Evolutionary conservation across 192 early-diverging fungal genomes (phyloP), one percentile per base, ranked within the genome.

Genomic region (Paraglomus occultum): DNA sequence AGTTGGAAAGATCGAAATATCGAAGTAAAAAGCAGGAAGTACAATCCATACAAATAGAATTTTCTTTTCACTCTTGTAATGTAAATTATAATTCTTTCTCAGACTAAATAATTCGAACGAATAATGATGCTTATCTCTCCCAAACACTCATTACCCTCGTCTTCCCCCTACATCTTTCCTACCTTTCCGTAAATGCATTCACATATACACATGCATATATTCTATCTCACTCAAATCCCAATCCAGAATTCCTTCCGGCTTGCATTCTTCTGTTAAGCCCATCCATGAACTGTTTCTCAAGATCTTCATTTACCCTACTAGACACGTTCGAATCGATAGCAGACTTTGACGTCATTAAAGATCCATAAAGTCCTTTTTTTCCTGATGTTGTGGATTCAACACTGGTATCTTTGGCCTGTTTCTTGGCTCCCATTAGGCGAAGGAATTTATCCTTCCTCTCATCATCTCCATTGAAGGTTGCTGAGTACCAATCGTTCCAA

Each of bases 1-100:
- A 92, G 77, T 31, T 96, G 95, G 95, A 89, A 92, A 61, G 93
- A 96, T 40, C 87, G 95, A 54, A 94, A 89, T 73, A 85, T 88
- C 1, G 92, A 95, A 64, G 84, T 85, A 62, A 68, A 68, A 68
- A 44, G 10, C 10, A 68, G 54, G 18, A 68, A 68, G 48, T 53
- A 68, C 39, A 51, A 68, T 68, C 66, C 66, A 31, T 68, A 68
- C n/a, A 55, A 54, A 68, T 68, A 68, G 45, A 44, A 6, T 18
- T 38, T 50, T 65, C 1, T 31, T 31, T 31, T 31, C 31, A 31
- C 31, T 31, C 31, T 31, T 31, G 31, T 31, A 31, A 31, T 31
- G 31, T 31, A 31, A 31, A 31, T 31, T 31, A 31, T 31, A 31
- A 31, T 31, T 31, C 31, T 31, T 31, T 2, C 31, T 31, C n/a